Conservation (phyloP, 2,329 filamentous ascomycete species). For the Fonsecaea erecta region DNA sequence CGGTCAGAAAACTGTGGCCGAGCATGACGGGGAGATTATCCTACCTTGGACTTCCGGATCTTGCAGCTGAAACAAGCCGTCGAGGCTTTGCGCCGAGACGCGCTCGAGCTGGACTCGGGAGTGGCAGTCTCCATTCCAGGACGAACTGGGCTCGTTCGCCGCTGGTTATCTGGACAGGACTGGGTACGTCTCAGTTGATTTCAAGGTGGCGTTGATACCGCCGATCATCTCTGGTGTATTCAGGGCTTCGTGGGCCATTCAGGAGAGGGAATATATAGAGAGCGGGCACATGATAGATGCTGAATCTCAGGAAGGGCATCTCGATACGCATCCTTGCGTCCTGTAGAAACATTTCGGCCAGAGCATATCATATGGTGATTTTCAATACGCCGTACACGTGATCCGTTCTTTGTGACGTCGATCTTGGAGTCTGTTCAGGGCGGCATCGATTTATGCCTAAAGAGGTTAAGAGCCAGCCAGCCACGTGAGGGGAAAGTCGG, state of each 20-base stretch:
- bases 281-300: not conserved
- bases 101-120: not conserved
- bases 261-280: not conserved
- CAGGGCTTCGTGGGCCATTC: not conserved
- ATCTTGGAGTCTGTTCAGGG: not conserved
- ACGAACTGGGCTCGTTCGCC: not conserved
- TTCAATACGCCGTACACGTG: not conserved
- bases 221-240: not conserved
- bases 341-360: not conserved
- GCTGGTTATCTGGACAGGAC: not conserved
- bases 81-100: constrained; percentile 2
- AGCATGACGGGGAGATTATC: not conserved
- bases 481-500: not conserved
- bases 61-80: constrained; percentile 21
- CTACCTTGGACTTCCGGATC: constrained; percentile 20
- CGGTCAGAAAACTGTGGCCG: not conserved
- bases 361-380: not conserved
- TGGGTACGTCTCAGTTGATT: not conserved
- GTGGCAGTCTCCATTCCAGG: not conserved
- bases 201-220: not conserved
- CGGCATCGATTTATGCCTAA: not conserved
- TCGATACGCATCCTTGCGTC: not conserved
- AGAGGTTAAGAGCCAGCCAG: not conserved
- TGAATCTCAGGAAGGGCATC: not conserved
- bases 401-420: not conserved